phyloP scores from a whole-genome alignment of 306 rosid species.

The Cucurbita pepo region DNA sequence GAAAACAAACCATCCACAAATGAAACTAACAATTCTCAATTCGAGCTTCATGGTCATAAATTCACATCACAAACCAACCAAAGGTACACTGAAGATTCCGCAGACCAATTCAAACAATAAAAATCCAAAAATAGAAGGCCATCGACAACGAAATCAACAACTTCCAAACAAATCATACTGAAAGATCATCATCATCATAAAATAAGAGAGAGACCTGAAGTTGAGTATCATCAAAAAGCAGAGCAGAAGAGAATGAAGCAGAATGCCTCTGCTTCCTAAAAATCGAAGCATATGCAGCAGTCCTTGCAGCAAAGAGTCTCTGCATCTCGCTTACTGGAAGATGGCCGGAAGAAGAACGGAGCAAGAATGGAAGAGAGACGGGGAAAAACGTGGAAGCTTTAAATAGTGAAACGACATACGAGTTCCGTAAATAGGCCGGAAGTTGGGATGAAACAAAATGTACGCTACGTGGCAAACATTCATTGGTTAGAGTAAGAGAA shows the following conservation, averaged over 20 bases:
- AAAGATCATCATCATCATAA: no score
- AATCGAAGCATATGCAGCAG: constrained; percentile 17
- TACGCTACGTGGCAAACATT: not conserved
- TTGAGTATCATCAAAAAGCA: constrained; percentile 86
- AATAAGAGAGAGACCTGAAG: constrained; percentile 39
- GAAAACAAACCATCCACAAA: not conserved
- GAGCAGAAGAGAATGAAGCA: constrained; percentile 56
- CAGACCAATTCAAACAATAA: not conserved
- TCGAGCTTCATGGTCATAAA: not conserved
- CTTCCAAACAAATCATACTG: not conserved
- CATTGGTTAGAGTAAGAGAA: not conserved
- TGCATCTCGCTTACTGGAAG: constrained; percentile 25
- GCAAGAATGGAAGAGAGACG: not conserved
- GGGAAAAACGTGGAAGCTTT: not conserved
- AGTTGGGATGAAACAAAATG: not conserved
- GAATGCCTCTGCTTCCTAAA: constrained; percentile 14
- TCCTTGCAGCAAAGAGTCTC: constrained; percentile 30
- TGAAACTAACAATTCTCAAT: not conserved
- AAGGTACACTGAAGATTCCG: not conserved
- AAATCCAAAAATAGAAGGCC: not conserved
- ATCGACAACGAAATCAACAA: not conserved
- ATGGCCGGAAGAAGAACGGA: not conserved
- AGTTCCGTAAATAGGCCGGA: not conserved
- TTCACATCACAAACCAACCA: not conserved
- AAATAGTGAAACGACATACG: not conserved